These are phyloP conservation scores for Penicillium samsonianum DNA, from an alignment of 495 filamentous ascomycete species.

Conservation along the genomic window DNA sequence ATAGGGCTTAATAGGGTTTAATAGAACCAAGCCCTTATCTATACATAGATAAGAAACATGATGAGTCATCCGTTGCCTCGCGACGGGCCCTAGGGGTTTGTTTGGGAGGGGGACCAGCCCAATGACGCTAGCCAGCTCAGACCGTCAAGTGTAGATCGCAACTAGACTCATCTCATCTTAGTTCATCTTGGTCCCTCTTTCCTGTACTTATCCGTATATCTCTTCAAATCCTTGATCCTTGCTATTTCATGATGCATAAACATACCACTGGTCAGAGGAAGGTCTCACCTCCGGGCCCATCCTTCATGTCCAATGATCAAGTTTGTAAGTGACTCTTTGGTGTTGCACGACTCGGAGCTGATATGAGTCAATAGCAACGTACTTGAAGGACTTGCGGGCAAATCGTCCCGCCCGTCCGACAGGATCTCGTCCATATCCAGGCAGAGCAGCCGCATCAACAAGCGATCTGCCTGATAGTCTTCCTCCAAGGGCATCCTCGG, in stretches of 20 bases:
- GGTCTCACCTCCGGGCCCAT: conserved; percentile 69
- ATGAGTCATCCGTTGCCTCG: conserved; percentile 25
- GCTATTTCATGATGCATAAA: conserved; percentile 37
- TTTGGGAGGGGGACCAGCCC: conserved; percentile 18
- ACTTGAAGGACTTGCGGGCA: conserved; percentile 76
- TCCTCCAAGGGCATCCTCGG: conserved; percentile 49
- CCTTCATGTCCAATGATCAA: conserved; percentile 85
- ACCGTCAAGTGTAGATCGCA: conserved; percentile 15
- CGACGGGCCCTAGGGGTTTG: conserved; percentile 23
- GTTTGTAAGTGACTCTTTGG: conserved; percentile 63
- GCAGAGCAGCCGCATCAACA: conserved; percentile 38
- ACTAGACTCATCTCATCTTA: conserved; percentile 17
- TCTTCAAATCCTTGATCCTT: conserved; percentile 11
- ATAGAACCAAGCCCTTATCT: conserved; percentile 18
- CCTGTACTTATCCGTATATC: conserved; percentile 6
- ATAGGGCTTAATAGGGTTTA: neutral
- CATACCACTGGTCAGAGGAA: conserved; percentile 54
- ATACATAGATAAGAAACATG: conserved; percentile 7
- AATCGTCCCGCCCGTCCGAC: conserved; percentile 75
- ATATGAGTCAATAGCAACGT: conserved; percentile 54
- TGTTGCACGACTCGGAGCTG: conserved; percentile 14
- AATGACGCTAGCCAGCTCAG: conserved; percentile 19
- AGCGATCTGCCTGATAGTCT: conserved; percentile 38
- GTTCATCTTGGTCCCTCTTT: conserved; percentile 1
- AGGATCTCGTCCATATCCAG: conserved; percentile 77